Percentiles rank a stretch among this genome's conserved stretches.
Conservation (phyloP, 2,329 filamentous ascomycete species). For the Penicillium capsulatum region DNA sequence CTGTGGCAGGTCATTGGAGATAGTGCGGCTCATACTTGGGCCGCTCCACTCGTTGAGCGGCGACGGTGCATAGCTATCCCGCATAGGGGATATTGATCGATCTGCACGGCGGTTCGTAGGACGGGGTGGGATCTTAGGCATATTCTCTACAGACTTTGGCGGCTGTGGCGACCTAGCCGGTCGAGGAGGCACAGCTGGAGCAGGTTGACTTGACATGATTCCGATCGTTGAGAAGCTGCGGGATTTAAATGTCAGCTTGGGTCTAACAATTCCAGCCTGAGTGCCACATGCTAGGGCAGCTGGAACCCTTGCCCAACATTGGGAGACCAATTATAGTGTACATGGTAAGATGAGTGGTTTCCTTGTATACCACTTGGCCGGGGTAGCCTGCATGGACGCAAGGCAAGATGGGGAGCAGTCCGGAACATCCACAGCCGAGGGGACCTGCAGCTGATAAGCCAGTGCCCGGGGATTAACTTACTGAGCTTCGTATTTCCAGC, state of each 20-base stretch:
- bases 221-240: slow-evolving; percentile 14
- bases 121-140: slow-evolving; percentile 74
- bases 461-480: slow-evolving; percentile 19
- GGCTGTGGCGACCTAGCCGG: slow-evolving; percentile 54
- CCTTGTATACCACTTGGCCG: no score
- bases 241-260: slow-evolving; percentile 15
- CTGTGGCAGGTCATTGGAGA: slow-evolving; percentile 38
- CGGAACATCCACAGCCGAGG: slow-evolving; percentile 2
- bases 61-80: slow-evolving; percentile 76
- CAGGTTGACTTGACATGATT: slow-evolving; percentile 43
- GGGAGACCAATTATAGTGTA: no score
- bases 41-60: slow-evolving; percentile 69
- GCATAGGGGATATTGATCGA: slow-evolving; percentile 71
- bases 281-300: slow-evolving; percentile 7
- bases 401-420: slow-evolving; percentile 3
- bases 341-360: no score
- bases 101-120: slow-evolving; percentile 62
- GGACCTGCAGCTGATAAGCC: slow-evolving; percentile 15
- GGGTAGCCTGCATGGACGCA: slow-evolving; percentile 14
- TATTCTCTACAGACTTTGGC: slow-evolving; percentile 42
- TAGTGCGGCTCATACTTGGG: slow-evolving; percentile 30
- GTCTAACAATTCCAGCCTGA: slow-evolving; percentile 11
- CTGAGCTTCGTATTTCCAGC: slow-evolving; percentile 13
- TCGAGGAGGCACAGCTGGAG: slow-evolving; percentile 59
- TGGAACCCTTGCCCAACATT: slow-evolving; percentile 10